These are phyloP conservation scores for Lasiodiplodia citricola DNA, from an alignment of 2,329 filamentous ascomycete genomes.

Conservation along the genomic window DNA sequence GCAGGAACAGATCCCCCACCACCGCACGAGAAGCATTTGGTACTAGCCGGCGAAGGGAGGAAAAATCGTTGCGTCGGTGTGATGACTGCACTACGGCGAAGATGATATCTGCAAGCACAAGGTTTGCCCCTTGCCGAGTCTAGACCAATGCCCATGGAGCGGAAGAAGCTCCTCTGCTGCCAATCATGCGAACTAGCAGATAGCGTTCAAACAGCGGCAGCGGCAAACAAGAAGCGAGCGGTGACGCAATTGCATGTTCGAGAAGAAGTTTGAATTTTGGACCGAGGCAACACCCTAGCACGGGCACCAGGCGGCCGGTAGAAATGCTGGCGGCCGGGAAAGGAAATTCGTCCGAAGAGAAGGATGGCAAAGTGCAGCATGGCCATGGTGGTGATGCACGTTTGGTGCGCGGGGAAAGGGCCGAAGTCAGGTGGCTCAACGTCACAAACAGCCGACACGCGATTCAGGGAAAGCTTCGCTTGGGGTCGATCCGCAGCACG, in stretches of 20 bases:
- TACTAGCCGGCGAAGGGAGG: slow-evolving; percentile 61
- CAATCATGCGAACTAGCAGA: neutral
- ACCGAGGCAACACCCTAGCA: slow-evolving; percentile 6
- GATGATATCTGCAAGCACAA: neutral
- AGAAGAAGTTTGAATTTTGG: slow-evolving; percentile 2
- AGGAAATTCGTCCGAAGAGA: neutral
- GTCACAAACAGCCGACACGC: slow-evolving; percentile 13
- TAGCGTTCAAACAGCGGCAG: neutral
- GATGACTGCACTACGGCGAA: neutral
- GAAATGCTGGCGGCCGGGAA: neutral
- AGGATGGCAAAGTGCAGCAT: neutral
- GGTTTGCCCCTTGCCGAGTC: neutral
- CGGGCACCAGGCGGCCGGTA: neutral
- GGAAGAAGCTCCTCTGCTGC: neutral
- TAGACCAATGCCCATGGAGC: neutral
- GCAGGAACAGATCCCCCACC: slow-evolving; percentile 72
- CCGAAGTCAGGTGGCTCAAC: slow-evolving; percentile 16
- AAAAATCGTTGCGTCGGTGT: neutral
- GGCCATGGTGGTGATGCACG: neutral
- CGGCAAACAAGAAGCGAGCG: neutral
- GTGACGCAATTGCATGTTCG: neutral
- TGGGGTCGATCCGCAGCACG: slow-evolving; percentile 1
- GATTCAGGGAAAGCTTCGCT: slow-evolving; percentile 4
- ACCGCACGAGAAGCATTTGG: slow-evolving; percentile 93
- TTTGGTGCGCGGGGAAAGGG: slow-evolving; percentile 9